Evolutionary conservation across 768 basidiomycete genomes (phyloP), one percentile per base, ranked within the genome.

Genomic region (Tylopilus plumbeoviolaceoides): DNA sequence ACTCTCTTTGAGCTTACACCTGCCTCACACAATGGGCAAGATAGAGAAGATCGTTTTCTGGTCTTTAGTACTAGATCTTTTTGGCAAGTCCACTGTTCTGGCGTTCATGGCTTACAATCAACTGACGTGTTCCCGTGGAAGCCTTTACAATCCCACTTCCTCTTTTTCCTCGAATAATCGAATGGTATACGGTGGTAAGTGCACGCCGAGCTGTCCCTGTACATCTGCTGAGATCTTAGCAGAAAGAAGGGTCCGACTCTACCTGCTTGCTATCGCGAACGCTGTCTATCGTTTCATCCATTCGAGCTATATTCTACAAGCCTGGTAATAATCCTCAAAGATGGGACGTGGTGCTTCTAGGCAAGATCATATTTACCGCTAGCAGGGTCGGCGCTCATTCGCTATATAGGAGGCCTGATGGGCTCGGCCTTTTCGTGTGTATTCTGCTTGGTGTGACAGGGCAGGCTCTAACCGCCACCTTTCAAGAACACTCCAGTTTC

Each of bases 311-410:
- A 46, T 75, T 94, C 42, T 86, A 85, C 67, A 77, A 78, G 35
- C 74, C 83, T 31, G 67, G 73, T 30, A 67, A 70, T 45, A 84
- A 88, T 51, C 83, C 86, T 21, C 78, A 84, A 64, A 82, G 81
- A 78, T 97, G 95, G 93, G 95, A 99, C 64, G 75, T 98, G 15
- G 93, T 98, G 15, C 78, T 98, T 23, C 77, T 99, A n/a, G 94
- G 94, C 77, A 61, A 51, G 75, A 60, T n/a, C 41, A 18, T 39
- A 36, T 39, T 48, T 25, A 7, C 7, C 23, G 18, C 6, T 20
- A 20, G 35, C 27, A 21, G n/a, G 43, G 31, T 11, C 25, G 23
- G 41, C 21, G 18, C 55, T 62, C 49, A 68, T n/a, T 41, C 3
- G 18, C 23, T 25, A 47, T 45, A 9, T 57, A 85, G 87, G 87